A percentile compares a stretch with the other conserved stretches of the same genome.
Evolutionary conservation across 441 rosid genomes (phyloP).

Genomic region (Arabidopsis hybrid): DNA sequence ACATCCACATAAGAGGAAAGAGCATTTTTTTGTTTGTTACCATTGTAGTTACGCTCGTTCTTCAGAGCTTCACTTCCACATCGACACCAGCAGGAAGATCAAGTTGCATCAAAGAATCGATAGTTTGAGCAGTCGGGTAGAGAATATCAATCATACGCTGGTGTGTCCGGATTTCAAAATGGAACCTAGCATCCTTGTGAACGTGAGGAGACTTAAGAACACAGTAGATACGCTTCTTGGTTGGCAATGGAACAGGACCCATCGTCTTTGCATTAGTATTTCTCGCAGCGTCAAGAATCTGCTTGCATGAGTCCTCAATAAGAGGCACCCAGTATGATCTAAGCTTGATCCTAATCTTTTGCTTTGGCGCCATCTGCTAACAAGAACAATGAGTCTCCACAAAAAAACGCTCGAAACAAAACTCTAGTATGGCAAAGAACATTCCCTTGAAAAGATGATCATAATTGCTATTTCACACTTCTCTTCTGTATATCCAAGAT

Average conservation of each 20-base stretch:
- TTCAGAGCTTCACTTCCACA: constrained; percentile 94
- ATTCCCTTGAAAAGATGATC: background rate
- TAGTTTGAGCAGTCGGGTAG: constrained; percentile 95
- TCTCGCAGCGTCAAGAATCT: constrained; percentile 90
- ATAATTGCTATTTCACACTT: background rate
- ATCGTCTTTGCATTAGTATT: constrained; percentile 89
- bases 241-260: constrained; percentile 97
- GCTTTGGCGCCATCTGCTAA: constrained; percentile 90
- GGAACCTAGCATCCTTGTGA: constrained; percentile 98
- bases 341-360: constrained; percentile 96
- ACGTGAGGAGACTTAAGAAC: constrained; percentile 98
- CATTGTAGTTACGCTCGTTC: constrained; percentile 29
- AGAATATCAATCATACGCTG: constrained; percentile 92
- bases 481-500: background rate
- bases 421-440: constrained; percentile 3
- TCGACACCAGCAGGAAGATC: constrained; percentile 98
- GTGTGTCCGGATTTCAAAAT: constrained; percentile 96
- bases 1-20: background rate
- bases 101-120: constrained; percentile 95
- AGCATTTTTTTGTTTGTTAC: constrained; percentile 35
- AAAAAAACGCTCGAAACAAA: background rate
- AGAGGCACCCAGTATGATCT: constrained; percentile 93
- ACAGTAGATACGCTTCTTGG: constrained; percentile 91
- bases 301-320: constrained; percentile 97
- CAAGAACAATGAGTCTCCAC: constrained; percentile 12